phyloP scores from a whole-genome alignment of 2,329 filamentous ascomycete species.

The Pseudocercospora musae region DNA sequence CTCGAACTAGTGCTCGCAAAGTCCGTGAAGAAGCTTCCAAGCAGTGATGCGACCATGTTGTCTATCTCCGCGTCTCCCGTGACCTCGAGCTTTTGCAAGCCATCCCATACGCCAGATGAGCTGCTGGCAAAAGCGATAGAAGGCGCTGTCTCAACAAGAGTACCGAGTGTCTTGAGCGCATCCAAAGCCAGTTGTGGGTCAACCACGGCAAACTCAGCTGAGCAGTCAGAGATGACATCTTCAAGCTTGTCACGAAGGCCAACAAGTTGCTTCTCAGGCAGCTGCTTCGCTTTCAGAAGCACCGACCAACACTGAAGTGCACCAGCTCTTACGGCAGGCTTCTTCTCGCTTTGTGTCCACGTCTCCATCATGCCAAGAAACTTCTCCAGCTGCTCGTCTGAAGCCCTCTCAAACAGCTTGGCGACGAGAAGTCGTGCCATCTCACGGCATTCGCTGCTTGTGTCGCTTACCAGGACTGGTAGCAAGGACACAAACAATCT shows the following conservation, averaged over 20 bases:
- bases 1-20: slow-evolving; percentile 63
- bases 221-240: slow-evolving; percentile 51
- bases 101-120: slow-evolving; percentile 66
- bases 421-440: slow-evolving; percentile 77
- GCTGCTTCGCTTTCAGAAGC: slow-evolving; percentile 68
- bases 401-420: slow-evolving; percentile 74
- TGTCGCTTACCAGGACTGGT: slow-evolving; percentile 82
- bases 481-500: slow-evolving; percentile 84
- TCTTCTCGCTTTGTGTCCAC: slow-evolving; percentile 75
- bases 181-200: slow-evolving; percentile 74
- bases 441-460: slow-evolving; percentile 78
- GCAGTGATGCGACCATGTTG: slow-evolving; percentile 68
- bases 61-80: slow-evolving; percentile 74
- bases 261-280: slow-evolving; percentile 65
- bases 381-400: slow-evolving; percentile 66
- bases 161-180: slow-evolving; percentile 65
- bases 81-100: slow-evolving; percentile 61
- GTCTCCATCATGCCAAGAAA: slow-evolving; percentile 66
- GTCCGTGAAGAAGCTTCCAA: slow-evolving; percentile 76
- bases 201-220: slow-evolving; percentile 50
- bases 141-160: slow-evolving; percentile 66
- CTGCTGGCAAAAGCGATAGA: slow-evolving; percentile 59
- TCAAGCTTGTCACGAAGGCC: slow-evolving; percentile 53
- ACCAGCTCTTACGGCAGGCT: slow-evolving; percentile 66
- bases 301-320: slow-evolving; percentile 78